Base-by-base conservation (phyloP, 139 green algal genomes). In the Chlorella ohadii region DNA sequence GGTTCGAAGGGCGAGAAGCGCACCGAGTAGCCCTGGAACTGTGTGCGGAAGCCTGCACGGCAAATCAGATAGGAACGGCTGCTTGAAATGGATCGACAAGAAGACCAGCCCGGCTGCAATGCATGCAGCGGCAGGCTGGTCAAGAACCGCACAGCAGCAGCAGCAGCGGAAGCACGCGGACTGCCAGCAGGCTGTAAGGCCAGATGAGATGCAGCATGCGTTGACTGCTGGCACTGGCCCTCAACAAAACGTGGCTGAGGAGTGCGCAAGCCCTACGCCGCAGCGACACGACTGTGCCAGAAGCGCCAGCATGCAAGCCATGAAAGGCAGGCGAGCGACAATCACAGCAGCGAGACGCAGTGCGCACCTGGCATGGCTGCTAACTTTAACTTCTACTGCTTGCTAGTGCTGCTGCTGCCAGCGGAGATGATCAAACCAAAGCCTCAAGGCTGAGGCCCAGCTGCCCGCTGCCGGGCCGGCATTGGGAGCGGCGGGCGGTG, bases 1-100 rank as follows among this genome's bases (percentile, higher is more conserved):
- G 96, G 89, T 33, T 96, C 77, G 83, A 98, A 99, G 3, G 97
- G 97, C 65, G 91, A 97, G 84, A 98, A 99, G 28, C 63, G 63
- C 41, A 83, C 78, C 1, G 36, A 57, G 84, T 94, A 98, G 7
- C 93, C 94, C 47, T 96, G 95, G 83, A 96, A 96, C 5, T 84
- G 79, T 9, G 92, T 96, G 56, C 91, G 92, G 86, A 93, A 96
- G 23, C 76, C 76, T 82, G 76, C 27, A 64, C 1, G 65, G 15
- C 9, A 17, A 51, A 55, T n/a, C n/a, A 55, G 67, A 74, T 47
- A 17, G 33, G 34, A 27, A 15, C 20, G 33, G 16, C 2, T 3
- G 63, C 5, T 36, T 3, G 63, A 25, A 27, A 13, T 22, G 17
- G 57, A 27, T 20, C 20, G 59, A 23, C 22, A 33, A n/a, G n/a